Evolutionary conservation across 83 land plant species (phyloP).

Genomic region (Picea abies): DNA sequence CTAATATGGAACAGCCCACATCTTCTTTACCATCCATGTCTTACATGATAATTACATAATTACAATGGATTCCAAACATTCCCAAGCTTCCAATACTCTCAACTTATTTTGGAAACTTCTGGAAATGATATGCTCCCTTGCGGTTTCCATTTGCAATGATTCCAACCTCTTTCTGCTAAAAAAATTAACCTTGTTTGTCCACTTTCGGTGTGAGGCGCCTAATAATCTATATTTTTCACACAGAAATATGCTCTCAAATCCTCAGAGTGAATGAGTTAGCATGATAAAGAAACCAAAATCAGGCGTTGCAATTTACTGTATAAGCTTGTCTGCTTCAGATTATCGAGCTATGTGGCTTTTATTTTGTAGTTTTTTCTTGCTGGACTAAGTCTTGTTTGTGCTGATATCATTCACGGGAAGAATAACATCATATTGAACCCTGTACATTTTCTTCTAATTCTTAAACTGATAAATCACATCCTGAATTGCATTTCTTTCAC

Average conservation of each 20-base stretch:
- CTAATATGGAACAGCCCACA: no score
- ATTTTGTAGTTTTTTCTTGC: slow-evolving; percentile 15
- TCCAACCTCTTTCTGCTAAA: not conserved
- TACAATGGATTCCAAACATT: no score
- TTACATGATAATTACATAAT: no score
- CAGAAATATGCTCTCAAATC: not conserved
- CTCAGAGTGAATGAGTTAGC: no score
- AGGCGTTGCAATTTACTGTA: not conserved
- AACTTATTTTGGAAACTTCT: not conserved
- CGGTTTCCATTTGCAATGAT: slow-evolving; percentile 1
- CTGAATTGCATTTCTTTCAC: slow-evolving; percentile 35
- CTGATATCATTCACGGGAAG: slow-evolving; percentile 21
- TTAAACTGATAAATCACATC: not conserved
- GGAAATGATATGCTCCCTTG: not conserved
- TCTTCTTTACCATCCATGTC: no score
- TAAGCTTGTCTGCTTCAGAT: slow-evolving; percentile 16
- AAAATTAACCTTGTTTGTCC: not conserved
- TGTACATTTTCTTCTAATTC: slow-evolving; percentile 33
- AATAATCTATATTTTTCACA: not conserved
- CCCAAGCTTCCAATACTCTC: no score
- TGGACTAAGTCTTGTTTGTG: slow-evolving; percentile 3
- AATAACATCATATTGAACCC: slow-evolving; percentile 53
- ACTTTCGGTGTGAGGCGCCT: not conserved
- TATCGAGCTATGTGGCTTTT: slow-evolving; percentile 19
- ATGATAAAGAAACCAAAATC: not conserved